Conservation (phyloP, 495 filamentous ascomycete species). For the Neurospora sp. region DNA sequence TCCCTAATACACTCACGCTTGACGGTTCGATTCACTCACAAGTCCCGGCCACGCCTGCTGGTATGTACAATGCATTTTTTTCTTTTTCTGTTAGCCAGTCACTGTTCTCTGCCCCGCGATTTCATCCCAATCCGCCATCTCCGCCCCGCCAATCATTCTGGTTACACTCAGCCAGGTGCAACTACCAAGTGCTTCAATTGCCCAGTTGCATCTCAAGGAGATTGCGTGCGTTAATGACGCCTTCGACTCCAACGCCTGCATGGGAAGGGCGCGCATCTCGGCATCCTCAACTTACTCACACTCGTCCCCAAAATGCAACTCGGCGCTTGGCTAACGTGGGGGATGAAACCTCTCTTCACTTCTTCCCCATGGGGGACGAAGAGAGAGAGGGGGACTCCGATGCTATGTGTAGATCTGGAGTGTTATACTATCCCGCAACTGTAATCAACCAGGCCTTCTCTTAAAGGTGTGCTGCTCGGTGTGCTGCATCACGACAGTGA, state of each 20-base stretch:
- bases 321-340: neutral
- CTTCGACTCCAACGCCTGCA: conserved; percentile 4
- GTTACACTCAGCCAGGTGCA: neutral
- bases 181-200: neutral
- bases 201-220: conserved; percentile 13
- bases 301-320: neutral
- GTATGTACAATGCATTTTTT: neutral
- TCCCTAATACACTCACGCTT: neutral
- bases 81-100: neutral
- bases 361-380: neutral
- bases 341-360: neutral
- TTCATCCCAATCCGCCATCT: neutral
- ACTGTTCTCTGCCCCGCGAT: neutral
- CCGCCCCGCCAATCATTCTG: neutral
- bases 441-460: neutral
- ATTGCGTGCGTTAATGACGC: conserved; percentile 26
- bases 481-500: neutral
- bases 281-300: neutral
- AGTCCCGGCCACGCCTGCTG: neutral
- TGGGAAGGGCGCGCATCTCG: neutral
- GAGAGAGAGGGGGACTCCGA: neutral
- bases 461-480: neutral
- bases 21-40: neutral
- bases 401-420: neutral
- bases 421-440: neutral